Conservation (phyloP, 768 basidiomycete species). For the Russula olivacea region DNA sequence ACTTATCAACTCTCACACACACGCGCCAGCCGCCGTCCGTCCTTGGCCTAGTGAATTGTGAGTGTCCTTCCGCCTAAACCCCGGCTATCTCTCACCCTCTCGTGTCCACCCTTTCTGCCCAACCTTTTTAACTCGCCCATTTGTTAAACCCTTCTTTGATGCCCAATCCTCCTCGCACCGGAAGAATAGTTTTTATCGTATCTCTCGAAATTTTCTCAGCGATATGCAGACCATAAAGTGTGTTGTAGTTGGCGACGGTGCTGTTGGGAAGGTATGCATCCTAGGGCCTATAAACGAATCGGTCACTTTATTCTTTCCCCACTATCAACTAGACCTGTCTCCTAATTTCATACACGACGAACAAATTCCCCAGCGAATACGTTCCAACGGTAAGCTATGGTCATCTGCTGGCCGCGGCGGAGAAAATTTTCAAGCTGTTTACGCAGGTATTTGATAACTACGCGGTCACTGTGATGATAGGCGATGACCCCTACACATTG, state of each 20-base stretch:
- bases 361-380: slow-evolving; percentile 99
- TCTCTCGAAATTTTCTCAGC: slow-evolving; percentile 15
- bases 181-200: slow-evolving; percentile 11
- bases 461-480: slow-evolving; percentile 99
- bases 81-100: not conserved
- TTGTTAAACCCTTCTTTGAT: not conserved
- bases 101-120: not conserved
- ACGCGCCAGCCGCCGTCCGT: slow-evolving; percentile 15
- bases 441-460: slow-evolving; percentile 90
- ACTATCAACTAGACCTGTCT: slow-evolving; percentile 69
- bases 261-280: slow-evolving; percentile 86
- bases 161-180: not conserved
- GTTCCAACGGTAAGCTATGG: slow-evolving; percentile 80
- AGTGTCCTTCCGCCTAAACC: slow-evolving; percentile 2
- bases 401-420: slow-evolving; percentile 14
- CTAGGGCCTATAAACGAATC: not conserved
- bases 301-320: not conserved
- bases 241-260: slow-evolving; percentile 96
- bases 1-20: slow-evolving; percentile 19
- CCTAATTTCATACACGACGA: slow-evolving; percentile 94
- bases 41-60: slow-evolving; percentile 20
- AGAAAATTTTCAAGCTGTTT: slow-evolving; percentile 19
- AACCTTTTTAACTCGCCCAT: not conserved
- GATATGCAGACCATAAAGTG: slow-evolving; percentile 96
- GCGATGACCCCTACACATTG: slow-evolving; percentile 97